Percentiles rank a stretch among this genome's conserved stretches.
phyloP scores from a whole-genome alignment of 192 early-diverging fungal genomes.

The Coemansia sp. region DNA sequence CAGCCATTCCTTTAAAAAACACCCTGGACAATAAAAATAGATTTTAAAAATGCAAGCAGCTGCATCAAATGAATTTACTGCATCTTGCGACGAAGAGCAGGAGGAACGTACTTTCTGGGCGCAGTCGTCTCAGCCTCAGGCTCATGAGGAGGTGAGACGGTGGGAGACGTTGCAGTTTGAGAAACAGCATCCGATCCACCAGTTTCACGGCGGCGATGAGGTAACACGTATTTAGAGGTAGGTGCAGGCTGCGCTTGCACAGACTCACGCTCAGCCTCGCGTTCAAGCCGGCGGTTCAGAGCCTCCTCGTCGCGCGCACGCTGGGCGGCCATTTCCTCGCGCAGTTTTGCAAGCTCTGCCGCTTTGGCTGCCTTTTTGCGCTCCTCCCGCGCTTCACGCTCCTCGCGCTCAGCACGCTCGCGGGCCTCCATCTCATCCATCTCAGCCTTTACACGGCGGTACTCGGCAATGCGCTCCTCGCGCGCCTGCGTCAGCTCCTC shows the following conservation, averaged over 20 bases:
- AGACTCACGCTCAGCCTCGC: constrained; percentile 24
- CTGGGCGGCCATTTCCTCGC: constrained; percentile 48
- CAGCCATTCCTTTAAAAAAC: too few relatives aligned
- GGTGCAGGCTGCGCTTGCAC: constrained; percentile 3
- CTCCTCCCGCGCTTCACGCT: constrained; percentile 35
- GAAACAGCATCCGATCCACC: too few relatives aligned
- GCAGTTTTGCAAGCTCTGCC: constrained; percentile 37
- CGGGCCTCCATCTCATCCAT: constrained; percentile 46
- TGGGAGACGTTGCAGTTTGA: too few relatives aligned
- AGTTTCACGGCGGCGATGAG: constrained; percentile 26
- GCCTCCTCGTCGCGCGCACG: constrained; percentile 46
- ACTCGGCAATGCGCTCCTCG: constrained; percentile 51
- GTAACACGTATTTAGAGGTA: constrained; percentile 39
- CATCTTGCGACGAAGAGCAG: not conserved
- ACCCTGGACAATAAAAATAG: too few relatives aligned
- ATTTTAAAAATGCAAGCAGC: too few relatives aligned
- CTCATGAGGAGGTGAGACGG: constrained; percentile 6
- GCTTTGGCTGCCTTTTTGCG: constrained; percentile 36
- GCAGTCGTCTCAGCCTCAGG: not conserved
- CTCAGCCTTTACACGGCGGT: constrained; percentile 39
- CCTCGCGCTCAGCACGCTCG: constrained; percentile 53
- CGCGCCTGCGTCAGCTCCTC: constrained; percentile 54
- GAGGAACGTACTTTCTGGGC: constrained; percentile 4
- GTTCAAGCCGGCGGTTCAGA: constrained; percentile 51
- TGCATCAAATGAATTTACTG: constrained; percentile 1